Evolutionary conservation across 306 rosid genomes (phyloP).

Genomic region (Fragaria ananassa): DNA sequence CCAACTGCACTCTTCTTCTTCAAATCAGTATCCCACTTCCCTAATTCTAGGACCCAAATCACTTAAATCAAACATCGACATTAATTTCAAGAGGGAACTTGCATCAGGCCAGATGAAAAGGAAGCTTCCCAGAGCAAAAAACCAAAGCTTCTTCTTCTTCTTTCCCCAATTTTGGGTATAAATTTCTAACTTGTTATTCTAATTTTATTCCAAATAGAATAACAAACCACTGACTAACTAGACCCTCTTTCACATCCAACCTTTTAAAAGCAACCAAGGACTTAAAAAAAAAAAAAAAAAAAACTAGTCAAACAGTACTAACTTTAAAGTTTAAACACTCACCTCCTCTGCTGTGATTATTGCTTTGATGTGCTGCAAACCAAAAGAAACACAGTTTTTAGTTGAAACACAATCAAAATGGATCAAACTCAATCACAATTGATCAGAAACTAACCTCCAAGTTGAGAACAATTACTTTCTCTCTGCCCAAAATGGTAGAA

Average conservation of each 20-base stretch:
- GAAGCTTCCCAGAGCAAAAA: neutral
- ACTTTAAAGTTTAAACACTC: neutral
- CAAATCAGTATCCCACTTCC: slow-evolving; percentile 30
- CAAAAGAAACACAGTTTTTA: neutral
- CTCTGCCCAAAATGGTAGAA: slow-evolving; percentile 74
- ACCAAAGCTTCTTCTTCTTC: neutral
- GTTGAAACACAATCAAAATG: neutral
- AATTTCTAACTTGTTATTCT: neutral
- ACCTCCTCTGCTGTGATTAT: slow-evolving; percentile 82
- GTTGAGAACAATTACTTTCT: slow-evolving; percentile 77
- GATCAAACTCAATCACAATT: neutral
- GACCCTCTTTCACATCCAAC: neutral
- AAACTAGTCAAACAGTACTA: neutral
- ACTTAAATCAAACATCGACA: neutral
- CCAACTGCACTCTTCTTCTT: slow-evolving; percentile 55
- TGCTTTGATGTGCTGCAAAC: slow-evolving; percentile 79
- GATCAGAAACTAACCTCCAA: slow-evolving; percentile 49
- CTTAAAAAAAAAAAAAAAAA: too few species aligned
- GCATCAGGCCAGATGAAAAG: neutral
- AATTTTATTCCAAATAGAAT: neutral
- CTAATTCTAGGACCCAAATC: neutral
- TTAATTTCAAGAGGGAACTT: neutral
- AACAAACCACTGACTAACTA: neutral
- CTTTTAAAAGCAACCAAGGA: neutral
- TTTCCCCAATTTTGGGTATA: neutral